Evolutionary conservation across 345 rosid species (phyloP).

Genomic region (Angophora floribunda): DNA sequence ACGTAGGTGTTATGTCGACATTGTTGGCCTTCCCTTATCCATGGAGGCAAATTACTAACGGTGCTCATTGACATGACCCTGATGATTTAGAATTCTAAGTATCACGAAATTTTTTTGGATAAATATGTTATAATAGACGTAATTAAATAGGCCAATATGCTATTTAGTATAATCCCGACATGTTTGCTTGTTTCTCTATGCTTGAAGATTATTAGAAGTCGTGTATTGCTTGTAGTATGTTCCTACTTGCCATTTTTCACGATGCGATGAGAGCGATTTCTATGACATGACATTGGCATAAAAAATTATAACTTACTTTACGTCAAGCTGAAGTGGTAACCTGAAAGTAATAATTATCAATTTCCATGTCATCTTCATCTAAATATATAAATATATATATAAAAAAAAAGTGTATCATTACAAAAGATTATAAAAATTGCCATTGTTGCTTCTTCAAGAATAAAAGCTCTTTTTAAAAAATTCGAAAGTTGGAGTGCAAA

Average conservation of each 20-base stretch:
- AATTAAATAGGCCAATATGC: background rate
- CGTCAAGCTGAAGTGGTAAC: too few relatives aligned
- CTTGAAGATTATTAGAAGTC: too few relatives aligned
- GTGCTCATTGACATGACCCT: background rate
- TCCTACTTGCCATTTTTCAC: background rate
- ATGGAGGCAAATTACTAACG: background rate
- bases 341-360: too few relatives aligned
- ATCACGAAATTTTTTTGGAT: too few relatives aligned
- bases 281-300: rapidly evolving
- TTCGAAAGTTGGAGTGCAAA: background rate
- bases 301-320: background rate
- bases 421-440: background rate
- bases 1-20: background rate
- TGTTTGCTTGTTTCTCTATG: background rate
- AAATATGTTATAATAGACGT: too few relatives aligned
- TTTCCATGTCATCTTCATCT: background rate
- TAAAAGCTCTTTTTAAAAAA: background rate
- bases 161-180: background rate
- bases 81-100: too few relatives aligned
- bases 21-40: background rate
- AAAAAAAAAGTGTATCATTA: background rate
- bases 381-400: rapidly evolving
- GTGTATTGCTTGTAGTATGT: too few relatives aligned
- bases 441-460: background rate
- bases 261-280: background rate